Percentiles rank a stretch among this genome's conserved stretches.
Evolutionary conservation across 2,329 filamentous ascomycete genomes (phyloP).

Genomic region (Elsinoe arachidis): DNA sequence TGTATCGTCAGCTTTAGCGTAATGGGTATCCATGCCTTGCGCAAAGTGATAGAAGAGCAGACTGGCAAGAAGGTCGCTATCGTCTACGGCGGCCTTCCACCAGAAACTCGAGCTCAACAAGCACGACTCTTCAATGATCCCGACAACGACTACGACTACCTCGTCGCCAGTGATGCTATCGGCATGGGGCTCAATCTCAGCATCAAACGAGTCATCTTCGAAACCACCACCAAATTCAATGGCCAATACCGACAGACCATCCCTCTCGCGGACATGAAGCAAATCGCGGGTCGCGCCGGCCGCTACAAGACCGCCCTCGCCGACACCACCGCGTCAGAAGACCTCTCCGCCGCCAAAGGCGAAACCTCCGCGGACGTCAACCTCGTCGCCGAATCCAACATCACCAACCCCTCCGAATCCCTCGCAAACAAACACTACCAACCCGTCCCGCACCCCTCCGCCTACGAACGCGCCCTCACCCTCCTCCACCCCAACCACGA

Average conservation of each 20-base stretch:
- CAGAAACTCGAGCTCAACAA: slow-evolving; percentile 86
- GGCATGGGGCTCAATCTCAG: slow-evolving; percentile 93
- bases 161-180: slow-evolving; percentile 91
- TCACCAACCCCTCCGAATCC: not conserved
- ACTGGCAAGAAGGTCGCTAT: slow-evolving; percentile 81
- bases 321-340: slow-evolving; percentile 28
- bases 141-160: slow-evolving; percentile 86
- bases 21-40: slow-evolving; percentile 69
- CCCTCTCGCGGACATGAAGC: slow-evolving; percentile 72
- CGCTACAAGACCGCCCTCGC: slow-evolving; percentile 68
- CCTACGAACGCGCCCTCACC: slow-evolving; percentile 6
- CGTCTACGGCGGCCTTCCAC: slow-evolving; percentile 84
- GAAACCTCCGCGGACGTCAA: slow-evolving; percentile 16
- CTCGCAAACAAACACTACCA: slow-evolving; percentile 4
- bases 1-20: slow-evolving; percentile 83
- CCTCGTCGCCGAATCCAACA: not conserved
- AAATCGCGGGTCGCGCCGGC: slow-evolving; percentile 88
- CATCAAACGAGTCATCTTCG: slow-evolving; percentile 84
- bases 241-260: slow-evolving; percentile 51
- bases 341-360: slow-evolving; percentile 22
- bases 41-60: slow-evolving; percentile 62
- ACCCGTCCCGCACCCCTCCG: not conserved
- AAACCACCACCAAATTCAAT: slow-evolving; percentile 65
- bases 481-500: slow-evolving; percentile 4
- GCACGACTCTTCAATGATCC: slow-evolving; percentile 91